Evolutionary conservation across 1,284 basidiomycete genomes (phyloP).

Genomic region (Cutaneotrichosporon sp.): DNA sequence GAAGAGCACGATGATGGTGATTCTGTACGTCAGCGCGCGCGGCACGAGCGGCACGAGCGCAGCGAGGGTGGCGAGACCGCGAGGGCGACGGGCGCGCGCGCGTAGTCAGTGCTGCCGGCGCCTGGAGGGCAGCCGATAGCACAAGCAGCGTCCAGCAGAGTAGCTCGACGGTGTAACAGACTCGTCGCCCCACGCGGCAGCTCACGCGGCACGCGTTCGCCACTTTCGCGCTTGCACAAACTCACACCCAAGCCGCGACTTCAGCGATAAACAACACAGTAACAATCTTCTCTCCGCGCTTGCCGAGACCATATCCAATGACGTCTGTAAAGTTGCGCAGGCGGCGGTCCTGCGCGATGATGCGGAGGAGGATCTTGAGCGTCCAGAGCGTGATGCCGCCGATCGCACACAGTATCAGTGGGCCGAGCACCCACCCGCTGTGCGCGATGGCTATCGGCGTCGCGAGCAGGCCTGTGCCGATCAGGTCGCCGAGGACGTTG

Average conservation of each 20-base stretch:
- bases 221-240: too few species aligned
- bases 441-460: conserved; percentile 80
- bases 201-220: too few species aligned
- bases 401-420: conserved; percentile 64
- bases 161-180: too few species aligned
- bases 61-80: too few species aligned
- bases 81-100: too few species aligned
- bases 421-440: conserved; percentile 76
- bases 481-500: conserved; percentile 74
- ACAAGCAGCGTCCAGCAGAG: too few species aligned
- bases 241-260: conserved; percentile 58
- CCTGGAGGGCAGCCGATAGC: too few species aligned
- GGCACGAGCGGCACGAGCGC: neutral
- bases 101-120: too few species aligned
- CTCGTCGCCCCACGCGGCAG: too few species aligned
- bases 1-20: conserved; percentile 74
- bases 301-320: conserved; percentile 52
- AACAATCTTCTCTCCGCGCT: conserved; percentile 60
- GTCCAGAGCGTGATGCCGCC: conserved; percentile 76
- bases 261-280: conserved; percentile 74
- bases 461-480: conserved; percentile 83
- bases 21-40: conserved; percentile 57
- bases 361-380: conserved; percentile 49
- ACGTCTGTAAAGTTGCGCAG: conserved; percentile 43
- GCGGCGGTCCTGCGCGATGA: conserved; percentile 41